Evolutionary conservation across 768 basidiomycete genomes (phyloP).

Genomic region (Boletus rufocinnamomeus): DNA sequence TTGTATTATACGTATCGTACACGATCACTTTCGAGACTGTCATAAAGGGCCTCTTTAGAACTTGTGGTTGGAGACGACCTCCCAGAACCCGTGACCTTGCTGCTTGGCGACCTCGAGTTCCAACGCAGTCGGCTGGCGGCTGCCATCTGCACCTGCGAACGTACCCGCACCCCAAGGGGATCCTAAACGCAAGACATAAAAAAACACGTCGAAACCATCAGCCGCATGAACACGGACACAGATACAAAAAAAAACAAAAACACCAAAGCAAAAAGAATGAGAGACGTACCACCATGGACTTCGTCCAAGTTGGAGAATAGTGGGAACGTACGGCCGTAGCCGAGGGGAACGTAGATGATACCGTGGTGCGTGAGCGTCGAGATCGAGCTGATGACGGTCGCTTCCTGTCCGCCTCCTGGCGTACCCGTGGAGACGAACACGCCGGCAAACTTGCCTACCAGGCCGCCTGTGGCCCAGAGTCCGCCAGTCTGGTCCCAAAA

Average conservation of each 20-base stretch:
- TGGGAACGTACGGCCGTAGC: slow-evolving; percentile 54
- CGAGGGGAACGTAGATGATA: slow-evolving; percentile 69
- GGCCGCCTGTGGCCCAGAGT: slow-evolving; percentile 59
- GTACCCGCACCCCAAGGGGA: slow-evolving; percentile 82
- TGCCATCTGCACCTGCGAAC: slow-evolving; percentile 47
- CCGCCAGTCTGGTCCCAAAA: slow-evolving; percentile 79
- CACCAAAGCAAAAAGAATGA: not conserved
- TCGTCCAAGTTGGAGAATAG: slow-evolving; percentile 46
- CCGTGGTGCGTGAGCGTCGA: slow-evolving; percentile 74
- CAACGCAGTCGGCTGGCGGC: slow-evolving; percentile 48
- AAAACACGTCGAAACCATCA: not conserved
- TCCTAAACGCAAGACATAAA: slow-evolving; percentile 41
- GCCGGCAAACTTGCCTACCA: slow-evolving; percentile 76
- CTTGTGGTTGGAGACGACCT: slow-evolving; percentile 44
- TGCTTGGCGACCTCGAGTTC: slow-evolving; percentile 53
- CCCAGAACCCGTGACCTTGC: slow-evolving; percentile 57
- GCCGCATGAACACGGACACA: not conserved
- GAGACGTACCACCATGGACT: slow-evolving; percentile 57
- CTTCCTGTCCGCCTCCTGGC: slow-evolving; percentile 77
- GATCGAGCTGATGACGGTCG: slow-evolving; percentile 51
- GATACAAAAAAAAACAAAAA: too few relatives aligned
- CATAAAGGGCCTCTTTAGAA: slow-evolving; percentile 13
- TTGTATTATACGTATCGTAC: not conserved
- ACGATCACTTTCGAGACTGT: not conserved
- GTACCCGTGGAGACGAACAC: slow-evolving; percentile 72